Evolutionary conservation across 2,329 filamentous ascomycete species (phyloP).

Genomic region (Ophiocordyceps camponoti-saundersi): DNA sequence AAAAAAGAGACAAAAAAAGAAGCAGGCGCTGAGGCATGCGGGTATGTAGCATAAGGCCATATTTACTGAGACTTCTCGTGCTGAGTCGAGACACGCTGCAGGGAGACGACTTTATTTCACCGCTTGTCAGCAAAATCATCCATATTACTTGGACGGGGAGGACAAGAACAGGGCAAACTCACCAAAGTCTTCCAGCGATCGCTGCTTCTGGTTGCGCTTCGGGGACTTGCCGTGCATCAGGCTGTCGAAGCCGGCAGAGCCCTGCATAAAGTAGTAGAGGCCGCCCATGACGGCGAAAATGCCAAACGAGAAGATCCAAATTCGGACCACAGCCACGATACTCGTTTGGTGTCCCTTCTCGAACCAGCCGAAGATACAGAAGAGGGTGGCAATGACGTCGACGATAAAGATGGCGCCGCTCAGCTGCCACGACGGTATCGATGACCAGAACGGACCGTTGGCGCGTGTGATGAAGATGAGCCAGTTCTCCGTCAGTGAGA

Average conservation of each 20-base stretch:
- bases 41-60: constrained; percentile 18
- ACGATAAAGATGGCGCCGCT: constrained; percentile 62
- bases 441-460: constrained; percentile 85
- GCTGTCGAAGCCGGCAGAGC: constrained; percentile 71
- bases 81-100: constrained; percentile 80
- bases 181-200: constrained; percentile 80
- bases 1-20: not conserved
- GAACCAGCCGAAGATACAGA: constrained; percentile 77
- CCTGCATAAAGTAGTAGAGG: constrained; percentile 61
- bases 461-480: constrained; percentile 91
- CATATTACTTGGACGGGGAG: not conserved
- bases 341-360: constrained; percentile 45
- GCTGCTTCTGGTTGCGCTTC: constrained; percentile 68
- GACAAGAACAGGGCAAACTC: constrained; percentile 22
- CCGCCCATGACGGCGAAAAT: constrained; percentile 72
- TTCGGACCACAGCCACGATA: constrained; percentile 71
- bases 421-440: constrained; percentile 74
- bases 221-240: constrained; percentile 81
- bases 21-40: constrained; percentile 12
- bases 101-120: constrained; percentile 64
- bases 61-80: constrained; percentile 72
- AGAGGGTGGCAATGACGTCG: constrained; percentile 70
- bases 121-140: not conserved
- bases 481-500: constrained; percentile 88
- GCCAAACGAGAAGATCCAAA: constrained; percentile 85